Base-by-base conservation (phyloP, 2,329 filamentous ascomycete genomes). In the Cyphellophora attinorum region DNA sequence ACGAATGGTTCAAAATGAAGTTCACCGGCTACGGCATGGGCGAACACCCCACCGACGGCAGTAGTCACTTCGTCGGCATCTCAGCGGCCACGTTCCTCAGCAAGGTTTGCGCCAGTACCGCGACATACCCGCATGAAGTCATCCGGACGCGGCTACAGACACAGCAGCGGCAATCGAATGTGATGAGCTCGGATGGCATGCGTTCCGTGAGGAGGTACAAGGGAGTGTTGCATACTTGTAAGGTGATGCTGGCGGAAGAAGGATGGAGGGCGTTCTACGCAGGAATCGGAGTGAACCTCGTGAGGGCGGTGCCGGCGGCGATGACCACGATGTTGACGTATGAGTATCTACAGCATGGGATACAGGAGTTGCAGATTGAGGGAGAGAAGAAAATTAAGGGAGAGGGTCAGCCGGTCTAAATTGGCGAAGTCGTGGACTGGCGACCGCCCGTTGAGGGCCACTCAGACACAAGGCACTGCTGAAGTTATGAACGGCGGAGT, bases 271-370 rank as follows among this genome's bases (percentile, higher is more conserved):
- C 89, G 3, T 96, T 98, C 51, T 98, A 98, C 57, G 89, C 88
- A 15, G 91, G 91, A 21, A 85, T 98, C 69, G 91, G 91, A 23
- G 94, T 89, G 31, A 98, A 98, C 61, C 84, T 98, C 76, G 85
- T 96, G 68, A 76, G 91, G 37, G 91, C 91, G 5, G 81, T 98
- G 10, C 91, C 91, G 19, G 86, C 91, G 14, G 89, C 91, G 13
- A 93, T 93, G 52, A 94, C 93, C 16, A 98, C 91, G 3, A 93
- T 98, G 81, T 70, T 96, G 54, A 96, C 89, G 10, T 98, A 94
- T 54, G 91, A 98, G 62, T 91, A 81, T 46, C 56, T 81, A 39
- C 68, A 70, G 46, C 70, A 70, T 40, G 55, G 62, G 11, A 64
- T 76, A 35, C 63, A 65, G 33, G 62, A 59, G 35, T 46, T 75